Percentiles rank a stretch among this genome's conserved stretches.
phyloP scores from a whole-genome alignment of 352 stramenopile genomes.

The Globisporangium spiculum region DNA sequence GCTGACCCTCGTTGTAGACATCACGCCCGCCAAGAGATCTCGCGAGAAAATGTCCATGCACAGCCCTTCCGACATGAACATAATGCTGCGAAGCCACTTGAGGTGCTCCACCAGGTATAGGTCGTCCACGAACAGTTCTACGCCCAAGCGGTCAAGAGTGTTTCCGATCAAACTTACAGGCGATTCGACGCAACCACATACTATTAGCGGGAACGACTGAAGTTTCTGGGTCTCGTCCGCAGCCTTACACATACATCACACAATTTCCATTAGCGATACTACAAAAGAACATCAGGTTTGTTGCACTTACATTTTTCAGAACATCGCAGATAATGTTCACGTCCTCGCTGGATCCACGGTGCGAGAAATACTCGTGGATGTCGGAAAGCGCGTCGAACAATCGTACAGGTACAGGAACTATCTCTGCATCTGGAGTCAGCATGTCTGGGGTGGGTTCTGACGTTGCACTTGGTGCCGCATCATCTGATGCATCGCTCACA shows the following conservation, averaged over 20 bases:
- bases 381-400: constrained; percentile 12
- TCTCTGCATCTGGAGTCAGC: background rate
- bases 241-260: constrained; percentile 1
- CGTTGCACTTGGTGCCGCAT: background rate
- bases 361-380: constrained; percentile 18
- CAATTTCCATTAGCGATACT: constrained; percentile 16
- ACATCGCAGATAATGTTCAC: constrained; percentile 5
- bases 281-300: background rate
- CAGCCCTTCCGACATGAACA: constrained; percentile 72
- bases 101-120: constrained; percentile 49
- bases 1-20: constrained; percentile 39
- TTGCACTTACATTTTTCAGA: constrained; percentile 5
- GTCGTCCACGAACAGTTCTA: constrained; percentile 40
- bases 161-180: constrained; percentile 37
- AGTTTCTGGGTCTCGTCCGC: background rate
- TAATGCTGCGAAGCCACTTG: constrained; percentile 55
- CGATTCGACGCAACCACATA: constrained; percentile 34
- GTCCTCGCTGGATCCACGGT: constrained; percentile 5
- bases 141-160: constrained; percentile 43
- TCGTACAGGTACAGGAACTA: background rate
- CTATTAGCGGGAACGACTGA: constrained; percentile 40
- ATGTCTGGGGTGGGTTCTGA: background rate
- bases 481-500: background rate
- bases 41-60: constrained; percentile 72
- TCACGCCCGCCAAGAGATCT: constrained; percentile 46